Evolutionary conservation across 352 stramenopile species (phyloP), one percentile per base, ranked within the genome.

Genomic region (Pythium chondricola): DNA sequence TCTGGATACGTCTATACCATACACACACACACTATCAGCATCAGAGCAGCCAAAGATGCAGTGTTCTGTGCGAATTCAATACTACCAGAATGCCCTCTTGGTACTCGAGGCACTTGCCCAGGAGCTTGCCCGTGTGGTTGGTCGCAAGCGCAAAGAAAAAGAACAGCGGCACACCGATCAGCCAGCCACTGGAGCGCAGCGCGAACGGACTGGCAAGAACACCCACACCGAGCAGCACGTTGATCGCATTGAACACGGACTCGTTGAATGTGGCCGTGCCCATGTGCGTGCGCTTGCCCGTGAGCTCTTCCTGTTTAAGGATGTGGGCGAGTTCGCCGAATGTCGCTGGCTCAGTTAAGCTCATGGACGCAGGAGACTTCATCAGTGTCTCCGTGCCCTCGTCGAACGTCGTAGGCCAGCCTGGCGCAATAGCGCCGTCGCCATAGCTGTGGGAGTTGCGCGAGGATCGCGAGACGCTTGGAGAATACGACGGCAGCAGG

Each of bases 181-280:
- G 50, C 62, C 81, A 74, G 7, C 83, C 83, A 18, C 74, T 88
- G 18, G 72, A 88, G 21, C 81, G 79, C 63, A 95, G 43, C 13
- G 82, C 81, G 52, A 90, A 95, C 25, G 83, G 83, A 40, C 81
- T 85, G 42, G 83, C 88, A 39, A 95, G 74, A 47, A 91, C 75
- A 8, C 83, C 83, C 10, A 92, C 82, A 30, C 83, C 83, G n/a
- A 92, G 45, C 37, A 95, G 58, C 53, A 93, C 76, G 57, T 95
- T 95, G 58, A 95, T 83, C 30, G 74, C 75, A 38, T 93, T 95
- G 52, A 91, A 86, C 6, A 87, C 77, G 6, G 82, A 71, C 32
- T 83, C 75, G 14, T 79, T 74, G 53, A 88, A 88, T 36, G 67
- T 83, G 56, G 71, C 85, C 47, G 73, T 74, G 65, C 74, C 74